These are phyloP conservation scores for Scleroderma citrinum DNA, from an alignment of 768 basidiomycete species.

Conservation along the genomic window DNA sequence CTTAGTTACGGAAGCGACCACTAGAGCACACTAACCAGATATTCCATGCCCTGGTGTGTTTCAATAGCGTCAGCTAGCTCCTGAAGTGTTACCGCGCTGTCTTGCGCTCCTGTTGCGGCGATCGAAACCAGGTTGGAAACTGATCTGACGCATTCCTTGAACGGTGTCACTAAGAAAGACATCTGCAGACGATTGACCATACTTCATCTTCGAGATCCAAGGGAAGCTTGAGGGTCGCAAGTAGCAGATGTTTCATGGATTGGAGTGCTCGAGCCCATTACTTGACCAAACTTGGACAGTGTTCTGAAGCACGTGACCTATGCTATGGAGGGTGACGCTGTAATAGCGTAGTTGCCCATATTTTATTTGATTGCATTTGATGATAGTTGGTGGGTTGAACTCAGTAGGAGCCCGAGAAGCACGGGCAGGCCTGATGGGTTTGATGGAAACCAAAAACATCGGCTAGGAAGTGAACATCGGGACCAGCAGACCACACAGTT, in stretches of 20 bases:
- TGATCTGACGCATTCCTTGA: slow-evolving; percentile 13
- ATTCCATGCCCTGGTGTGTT: slow-evolving; percentile 11
- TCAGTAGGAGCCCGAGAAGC: no score
- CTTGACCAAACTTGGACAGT: no score
- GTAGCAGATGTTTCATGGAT: slow-evolving; percentile 9
- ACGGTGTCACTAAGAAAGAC: not conserved
- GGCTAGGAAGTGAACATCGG: no score
- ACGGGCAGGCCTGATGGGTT: no score
- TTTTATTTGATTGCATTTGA: no score
- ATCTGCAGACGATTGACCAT: not conserved
- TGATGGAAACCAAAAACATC: no score
- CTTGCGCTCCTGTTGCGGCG: slow-evolving; percentile 6
- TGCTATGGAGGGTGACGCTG: no score
- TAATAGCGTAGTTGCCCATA: no score
- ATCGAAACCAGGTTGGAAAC: slow-evolving; percentile 17
- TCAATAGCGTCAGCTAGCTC: slow-evolving; percentile 12
- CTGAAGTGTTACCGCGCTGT: slow-evolving; percentile 8
- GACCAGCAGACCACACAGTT: no score
- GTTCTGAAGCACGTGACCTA: no score
- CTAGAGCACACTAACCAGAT: slow-evolving; percentile 11
- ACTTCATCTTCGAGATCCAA: slow-evolving; percentile 22
- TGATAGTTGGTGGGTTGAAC: no score
- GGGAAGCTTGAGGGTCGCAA: slow-evolving; percentile 15
- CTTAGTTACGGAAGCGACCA: not conserved
- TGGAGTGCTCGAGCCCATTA: not conserved